Percentiles rank a stretch among this genome's conserved stretches.
Conservation (phyloP, 2,329 filamentous ascomycete genomes). For the Fulvia fulva region DNA sequence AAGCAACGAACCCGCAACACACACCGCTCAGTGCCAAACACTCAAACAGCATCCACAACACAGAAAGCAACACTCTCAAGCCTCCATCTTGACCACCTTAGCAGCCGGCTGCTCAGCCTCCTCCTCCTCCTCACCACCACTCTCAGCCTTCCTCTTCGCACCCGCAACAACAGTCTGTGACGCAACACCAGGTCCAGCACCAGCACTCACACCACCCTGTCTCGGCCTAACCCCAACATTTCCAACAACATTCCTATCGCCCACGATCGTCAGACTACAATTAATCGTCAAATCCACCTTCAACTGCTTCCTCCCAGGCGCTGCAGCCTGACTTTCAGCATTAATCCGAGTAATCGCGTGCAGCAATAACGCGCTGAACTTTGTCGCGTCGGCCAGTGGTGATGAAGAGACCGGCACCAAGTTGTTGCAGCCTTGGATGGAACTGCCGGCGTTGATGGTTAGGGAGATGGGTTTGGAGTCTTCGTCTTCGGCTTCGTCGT, state of each 20-base stretch:
- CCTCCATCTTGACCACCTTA: not conserved
- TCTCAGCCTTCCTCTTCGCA: not conserved
- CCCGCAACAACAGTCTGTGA: not conserved
- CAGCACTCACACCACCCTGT: not conserved
- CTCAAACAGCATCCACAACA: not conserved
- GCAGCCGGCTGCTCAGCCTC: not conserved
- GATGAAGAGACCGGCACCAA: constrained; percentile 41
- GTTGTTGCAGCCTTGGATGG: constrained; percentile 48
- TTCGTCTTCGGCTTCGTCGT: constrained; percentile 17
- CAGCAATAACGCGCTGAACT: constrained; percentile 45
- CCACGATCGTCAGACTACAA: constrained; percentile 31
- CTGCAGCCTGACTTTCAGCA: constrained; percentile 28
- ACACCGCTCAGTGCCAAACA: not conserved
- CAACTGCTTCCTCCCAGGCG: constrained; percentile 40
- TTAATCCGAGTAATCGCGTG: constrained; percentile 41
- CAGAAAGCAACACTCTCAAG: not conserved
- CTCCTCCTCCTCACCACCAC: not conserved
- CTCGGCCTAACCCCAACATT: constrained; percentile 26
- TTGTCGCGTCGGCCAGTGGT: constrained; percentile 37
- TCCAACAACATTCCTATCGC: constrained; percentile 31
- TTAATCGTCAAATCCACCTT: constrained; percentile 44
- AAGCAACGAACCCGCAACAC: not conserved
- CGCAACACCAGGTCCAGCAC: too few relatives aligned
- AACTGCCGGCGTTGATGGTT: constrained; percentile 47
- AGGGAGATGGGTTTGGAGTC: constrained; percentile 33